Conservation (phyloP, 805 yeast species). For the Pichia insulana region DNA sequence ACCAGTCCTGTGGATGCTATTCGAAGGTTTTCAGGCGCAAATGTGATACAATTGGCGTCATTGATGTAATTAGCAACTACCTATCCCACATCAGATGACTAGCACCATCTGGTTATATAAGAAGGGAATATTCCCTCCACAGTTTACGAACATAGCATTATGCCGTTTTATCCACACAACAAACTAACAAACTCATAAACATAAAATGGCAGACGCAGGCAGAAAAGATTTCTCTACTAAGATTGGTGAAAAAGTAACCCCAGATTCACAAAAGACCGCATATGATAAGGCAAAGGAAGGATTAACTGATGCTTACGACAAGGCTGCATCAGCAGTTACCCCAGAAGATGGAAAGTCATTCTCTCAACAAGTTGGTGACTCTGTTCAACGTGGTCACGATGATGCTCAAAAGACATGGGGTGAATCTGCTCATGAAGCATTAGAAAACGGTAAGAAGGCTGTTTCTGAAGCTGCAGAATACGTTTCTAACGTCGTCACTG, state of each 20-base stretch:
- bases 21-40: no score
- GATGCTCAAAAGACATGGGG: constrained; percentile 34
- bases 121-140: neutral
- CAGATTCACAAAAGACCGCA: constrained; percentile 61
- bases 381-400: constrained; percentile 35
- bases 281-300: constrained; percentile 65
- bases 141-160: no score
- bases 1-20: no score
- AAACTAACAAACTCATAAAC: constrained; percentile 2
- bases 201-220: constrained; percentile 29
- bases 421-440: constrained; percentile 38
- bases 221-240: constrained; percentile 74
- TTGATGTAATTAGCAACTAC: no score
- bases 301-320: constrained; percentile 60
- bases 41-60: no score
- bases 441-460: constrained; percentile 41
- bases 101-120: no score
- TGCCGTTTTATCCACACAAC: neutral
- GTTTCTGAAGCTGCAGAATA: constrained; percentile 42
- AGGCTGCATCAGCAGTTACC: constrained; percentile 45
- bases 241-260: constrained; percentile 57
- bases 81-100: no score
- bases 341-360: constrained; percentile 66
- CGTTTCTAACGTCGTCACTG: constrained; percentile 54
- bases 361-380: constrained; percentile 49